Evolutionary conservation across 2,329 filamentous ascomycete genomes (phyloP).

Genomic region (Plenodomus lindquistii): DNA sequence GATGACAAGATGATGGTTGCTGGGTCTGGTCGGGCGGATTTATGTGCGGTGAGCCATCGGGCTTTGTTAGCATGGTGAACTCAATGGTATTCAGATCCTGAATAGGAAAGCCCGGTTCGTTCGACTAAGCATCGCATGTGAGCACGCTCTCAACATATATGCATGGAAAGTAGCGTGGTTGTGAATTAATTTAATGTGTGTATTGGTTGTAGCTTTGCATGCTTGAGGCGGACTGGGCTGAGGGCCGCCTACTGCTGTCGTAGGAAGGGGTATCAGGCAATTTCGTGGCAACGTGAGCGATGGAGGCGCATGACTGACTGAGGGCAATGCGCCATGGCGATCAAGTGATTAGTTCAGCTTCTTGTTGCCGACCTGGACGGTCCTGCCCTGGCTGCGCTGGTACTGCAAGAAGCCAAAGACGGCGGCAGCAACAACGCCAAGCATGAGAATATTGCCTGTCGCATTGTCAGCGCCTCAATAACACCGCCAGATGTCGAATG

Average conservation of each 20-base stretch:
- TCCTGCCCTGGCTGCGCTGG: conserved; percentile 41
- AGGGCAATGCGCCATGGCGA: too few species aligned
- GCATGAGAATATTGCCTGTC: conserved; percentile 41
- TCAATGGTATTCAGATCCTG: conserved; percentile 4
- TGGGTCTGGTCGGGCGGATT: neutral
- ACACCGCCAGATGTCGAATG: neutral
- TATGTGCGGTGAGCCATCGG: neutral
- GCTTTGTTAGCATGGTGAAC: neutral
- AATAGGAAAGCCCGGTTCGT: conserved; percentile 2
- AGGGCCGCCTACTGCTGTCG: neutral
- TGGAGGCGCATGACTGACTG: neutral
- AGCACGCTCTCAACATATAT: neutral
- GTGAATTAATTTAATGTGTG: neutral
- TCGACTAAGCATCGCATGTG: neutral
- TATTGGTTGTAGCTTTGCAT: neutral
- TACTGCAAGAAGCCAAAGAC: conserved; percentile 43
- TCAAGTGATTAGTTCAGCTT: conserved; percentile 36
- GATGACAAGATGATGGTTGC: too few species aligned
- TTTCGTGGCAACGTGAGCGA: neutral
- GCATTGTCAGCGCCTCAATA: conserved; percentile 8
- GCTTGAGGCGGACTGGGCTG: neutral
- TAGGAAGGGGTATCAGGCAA: neutral
- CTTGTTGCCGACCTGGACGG: conserved; percentile 42
- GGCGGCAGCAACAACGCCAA: conserved; percentile 36
- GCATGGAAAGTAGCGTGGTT: neutral